A percentile compares a stretch with the other conserved stretches of the same genome.
Conservation (phyloP, 1,284 basidiomycete genomes). For the Leccinum pachyderme region DNA sequence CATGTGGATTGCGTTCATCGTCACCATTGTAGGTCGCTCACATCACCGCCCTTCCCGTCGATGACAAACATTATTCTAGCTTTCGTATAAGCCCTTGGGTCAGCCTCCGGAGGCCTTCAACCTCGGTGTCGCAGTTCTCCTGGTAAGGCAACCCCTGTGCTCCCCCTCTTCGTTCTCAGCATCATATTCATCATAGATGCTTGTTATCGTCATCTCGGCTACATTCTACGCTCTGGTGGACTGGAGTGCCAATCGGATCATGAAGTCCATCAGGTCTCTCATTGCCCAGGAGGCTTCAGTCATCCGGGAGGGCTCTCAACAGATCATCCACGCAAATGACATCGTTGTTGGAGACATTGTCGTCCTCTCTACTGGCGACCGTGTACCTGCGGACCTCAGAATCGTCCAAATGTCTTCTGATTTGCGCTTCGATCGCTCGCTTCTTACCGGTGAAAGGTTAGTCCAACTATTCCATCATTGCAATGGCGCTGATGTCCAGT, state of each 20-base stretch:
- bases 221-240: constrained; percentile 43
- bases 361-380: constrained; percentile 71
- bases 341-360: constrained; percentile 84
- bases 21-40: constrained; percentile 38
- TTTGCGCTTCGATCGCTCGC: constrained; percentile 58
- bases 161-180: background rate
- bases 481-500: background rate
- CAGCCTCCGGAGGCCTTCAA: constrained; percentile 48
- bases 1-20: constrained; percentile 51
- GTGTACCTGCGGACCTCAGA: constrained; percentile 82
- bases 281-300: constrained; percentile 45
- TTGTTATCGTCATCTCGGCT: constrained; percentile 67
- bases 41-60: background rate
- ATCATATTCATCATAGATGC: constrained; percentile 19
- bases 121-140: constrained; percentile 71
- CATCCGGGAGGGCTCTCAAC: constrained; percentile 56
- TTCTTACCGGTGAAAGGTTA: constrained; percentile 60
- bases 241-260: constrained; percentile 37
- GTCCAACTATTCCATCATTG: background rate
- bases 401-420: constrained; percentile 55
- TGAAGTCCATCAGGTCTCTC: constrained; percentile 36
- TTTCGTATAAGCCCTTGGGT: constrained; percentile 49
- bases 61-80: constrained; percentile 26
- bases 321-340: constrained; percentile 69
- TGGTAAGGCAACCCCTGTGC: constrained; percentile 57